Base-by-base conservation (phyloP, 202 grass and related monocot genomes). In the Carex arenaria region DNA sequence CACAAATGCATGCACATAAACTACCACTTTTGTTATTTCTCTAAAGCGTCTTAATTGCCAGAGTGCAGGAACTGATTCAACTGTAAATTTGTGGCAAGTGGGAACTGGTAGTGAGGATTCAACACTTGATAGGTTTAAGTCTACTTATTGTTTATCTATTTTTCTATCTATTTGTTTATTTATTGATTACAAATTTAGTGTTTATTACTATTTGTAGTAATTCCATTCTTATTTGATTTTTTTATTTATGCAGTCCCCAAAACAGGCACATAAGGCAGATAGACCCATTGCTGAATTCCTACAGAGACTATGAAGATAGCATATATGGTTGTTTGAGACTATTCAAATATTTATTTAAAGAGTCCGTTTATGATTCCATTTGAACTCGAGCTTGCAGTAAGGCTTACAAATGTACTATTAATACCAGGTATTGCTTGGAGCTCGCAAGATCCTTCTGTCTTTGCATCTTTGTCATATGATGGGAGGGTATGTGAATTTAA, bases 41-140 rank as follows among this genome's bases (percentile, higher is more conserved):
- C 63, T 86, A n/a, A 75, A 72, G 86, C 47, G 61, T 59, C 61
- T 76, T 86, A 56, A 74, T 26, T 84, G 61, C 38, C 80, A 98
- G 95, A 98, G 95, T 95, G 89, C 90, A 77, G 95, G 95, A 85
- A 98, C 95, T 59, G 95, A 98, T 92, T 98, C 95, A 83, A 88
- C 95, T 78, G 89, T 98, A 67, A 95, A 98, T 90, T 91, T 98
- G 79, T 98, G 95, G 95, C 85, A 90, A 82, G 92, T 89, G 86
- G 68, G 81, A 86, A 83, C 86, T 86, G 55, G 83, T 67, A 88
- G 53, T 70, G 85, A 93, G 36, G 80, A 95, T 87, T 88, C 80
- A 79, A 60, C 83, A 79, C 43, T 84, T 72, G 95, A 94, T 78
- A 98, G 95, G 95, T 95, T 71, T 86, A 68, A 60, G 30, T 75